Base-by-base conservation (phyloP, 305 asterid species). In the Rubia occidens region DNA sequence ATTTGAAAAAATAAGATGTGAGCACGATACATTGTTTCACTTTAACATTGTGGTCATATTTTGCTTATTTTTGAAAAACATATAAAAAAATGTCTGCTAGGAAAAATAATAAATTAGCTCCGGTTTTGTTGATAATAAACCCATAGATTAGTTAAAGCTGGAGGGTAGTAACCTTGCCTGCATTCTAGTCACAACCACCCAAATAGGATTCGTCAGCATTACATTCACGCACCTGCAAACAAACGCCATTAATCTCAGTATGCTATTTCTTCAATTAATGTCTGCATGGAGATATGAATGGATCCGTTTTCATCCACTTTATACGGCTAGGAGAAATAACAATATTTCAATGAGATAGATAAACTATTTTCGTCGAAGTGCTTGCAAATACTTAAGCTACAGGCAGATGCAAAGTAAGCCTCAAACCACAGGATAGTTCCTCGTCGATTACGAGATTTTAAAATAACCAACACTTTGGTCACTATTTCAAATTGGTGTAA, bases 161-260 rank as follows among this genome's bases (percentile, higher is more conserved):
- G 35, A 45, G 35, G 15, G 45, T 67, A 66, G 60, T 71, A 53
- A 51, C 32, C 53, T 64, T 75, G 86, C 96, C 95, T 90, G 96
- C 96, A 90, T 90, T 64, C 80, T 59, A 35, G 80, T 77, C 71
- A 77, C 80, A 11, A 77, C 74, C 20, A 77, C 74, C 80, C 80
- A 77, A 18, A 77, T 78, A 69, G 82, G 80, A 79, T 66, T 71
- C 8, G 79, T 77, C 74, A 93, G 87, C 85, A 90, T 90, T 77
- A 93, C 96, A 82, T 93, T 93, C 60, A 88, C 89, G 68, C 98
- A 93, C 88, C 97, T 93, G 71, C 18, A 74, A 55, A 72, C 13
- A 55, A 54, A 61, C 42, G 8, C 3, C 32, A 55, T 45, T 63
- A 32, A 14, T 39, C 20, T 35, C 21, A 35, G 21, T 42, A 32